Conservation (phyloP, 768 basidiomycete species). For the Lactarius evosmus region DNA sequence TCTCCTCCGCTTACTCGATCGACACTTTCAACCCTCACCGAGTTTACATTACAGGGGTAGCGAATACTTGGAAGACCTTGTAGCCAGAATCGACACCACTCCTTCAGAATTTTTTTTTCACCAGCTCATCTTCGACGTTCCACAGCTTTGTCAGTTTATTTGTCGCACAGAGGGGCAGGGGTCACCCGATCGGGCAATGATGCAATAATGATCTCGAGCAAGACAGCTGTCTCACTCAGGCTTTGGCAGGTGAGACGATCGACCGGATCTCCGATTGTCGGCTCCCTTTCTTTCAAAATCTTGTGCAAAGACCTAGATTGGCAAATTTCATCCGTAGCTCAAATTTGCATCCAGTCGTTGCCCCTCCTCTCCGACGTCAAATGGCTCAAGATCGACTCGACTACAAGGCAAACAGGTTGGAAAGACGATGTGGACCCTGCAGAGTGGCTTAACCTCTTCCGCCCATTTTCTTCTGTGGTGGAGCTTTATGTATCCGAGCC, state of each 20-base stretch:
- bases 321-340: background rate
- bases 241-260: background rate
- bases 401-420: background rate
- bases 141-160: background rate
- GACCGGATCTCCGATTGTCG: background rate
- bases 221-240: background rate
- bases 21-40: background rate
- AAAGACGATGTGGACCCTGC: background rate
- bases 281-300: background rate
- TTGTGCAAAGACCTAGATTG: background rate
- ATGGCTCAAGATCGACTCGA: background rate
- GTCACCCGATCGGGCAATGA: background rate
- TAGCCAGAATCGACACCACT: background rate
- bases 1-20: background rate
- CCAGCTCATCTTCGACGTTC: background rate
- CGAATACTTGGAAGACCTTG: background rate
- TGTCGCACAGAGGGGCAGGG: background rate
- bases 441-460: background rate
- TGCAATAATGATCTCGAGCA: background rate
- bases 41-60: background rate
- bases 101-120: background rate
- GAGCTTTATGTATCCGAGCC: background rate
- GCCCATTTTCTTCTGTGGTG: background rate
- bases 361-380: background rate
- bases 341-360: background rate